Base-by-base conservation (phyloP, 1,139 yeast species). In the Kodamaea derodonti region DNA sequence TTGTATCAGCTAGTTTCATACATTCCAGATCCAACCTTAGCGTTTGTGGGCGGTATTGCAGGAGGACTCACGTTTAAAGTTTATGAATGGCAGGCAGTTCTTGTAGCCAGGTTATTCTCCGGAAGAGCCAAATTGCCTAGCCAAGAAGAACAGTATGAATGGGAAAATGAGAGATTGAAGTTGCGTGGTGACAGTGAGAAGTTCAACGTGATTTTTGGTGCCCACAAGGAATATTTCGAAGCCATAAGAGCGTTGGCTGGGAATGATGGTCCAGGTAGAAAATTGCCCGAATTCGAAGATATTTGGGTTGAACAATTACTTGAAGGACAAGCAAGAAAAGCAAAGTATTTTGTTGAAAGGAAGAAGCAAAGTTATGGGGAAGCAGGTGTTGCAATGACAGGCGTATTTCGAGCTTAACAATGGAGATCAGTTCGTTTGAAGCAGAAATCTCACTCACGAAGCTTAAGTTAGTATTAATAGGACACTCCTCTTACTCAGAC, bases 31-130 rank as follows among this genome's bases (percentile, higher is more conserved):
- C 72, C 76, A 2, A 54, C 74, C 2, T 52, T 72, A 37, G 56
- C 65, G 11, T 58, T 66, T 34, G 53, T 65, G 11, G 72, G 66
- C 1, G 47, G 71, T 28, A 58, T 64, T 22, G 65, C 65, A 34
- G 60, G 63, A 28, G 61, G 69, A 14, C 56, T 69, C 27, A 76
- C 78, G 11, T 64, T 72, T 56, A 71, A 75, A 29, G 56, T 68
- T 22, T 60, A 70, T n/a, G 77, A 72, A 49, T 65, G 65, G 36
- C 77, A 72, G 49, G 68, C 65, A 5, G 65, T 67, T 25, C 49
- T 66, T 16, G 59, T 68, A 23, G 65, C 76, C 5, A 55, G 75
- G 31, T 60, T 59, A 7, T 55, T 62, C 33, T 54, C 67, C 5
- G 75, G 75, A 3, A 54, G 72, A 37, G 46, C 65, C n/a, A 34